Evolutionary conservation across 2,329 filamentous ascomycete genomes (phyloP).

Genomic region (Apiospora arundinis): DNA sequence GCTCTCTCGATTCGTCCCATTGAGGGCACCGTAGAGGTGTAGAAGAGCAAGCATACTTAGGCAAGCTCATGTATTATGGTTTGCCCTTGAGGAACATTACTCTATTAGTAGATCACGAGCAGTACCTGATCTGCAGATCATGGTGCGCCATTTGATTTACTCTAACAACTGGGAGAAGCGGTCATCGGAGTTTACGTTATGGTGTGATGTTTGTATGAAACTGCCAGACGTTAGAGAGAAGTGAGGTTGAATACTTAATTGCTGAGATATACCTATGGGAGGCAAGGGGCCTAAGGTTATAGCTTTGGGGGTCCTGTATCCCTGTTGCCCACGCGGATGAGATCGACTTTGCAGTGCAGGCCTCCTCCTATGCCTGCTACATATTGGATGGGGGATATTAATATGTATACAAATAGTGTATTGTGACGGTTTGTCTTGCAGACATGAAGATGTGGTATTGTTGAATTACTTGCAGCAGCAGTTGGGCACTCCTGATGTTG

Average conservation of each 20-base stretch:
- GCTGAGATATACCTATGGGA: not conserved
- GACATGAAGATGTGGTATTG: not conserved
- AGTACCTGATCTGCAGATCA: not conserved
- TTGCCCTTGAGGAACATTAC: not conserved
- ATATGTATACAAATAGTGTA: too few relatives aligned
- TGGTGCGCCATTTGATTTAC: not conserved
- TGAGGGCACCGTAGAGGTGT: not conserved
- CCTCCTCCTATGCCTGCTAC: not conserved
- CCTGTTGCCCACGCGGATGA: not conserved
- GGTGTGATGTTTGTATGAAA: conserved; percentile 4
- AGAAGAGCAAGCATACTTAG: too few relatives aligned
- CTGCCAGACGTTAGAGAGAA: not conserved
- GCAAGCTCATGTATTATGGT: too few relatives aligned
- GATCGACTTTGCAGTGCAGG: not conserved
- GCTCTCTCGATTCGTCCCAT: not conserved
- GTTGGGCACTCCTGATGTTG: not conserved
- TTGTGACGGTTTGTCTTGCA: not conserved
- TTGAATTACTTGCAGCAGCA: not conserved
- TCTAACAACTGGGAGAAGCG: not conserved
- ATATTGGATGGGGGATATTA: not conserved
- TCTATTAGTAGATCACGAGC: not conserved
- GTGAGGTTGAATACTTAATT: conserved; percentile 3
- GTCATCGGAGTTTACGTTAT: not conserved
- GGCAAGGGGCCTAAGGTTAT: not conserved
- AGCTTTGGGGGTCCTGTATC: not conserved